phyloP scores from a whole-genome alignment of 2,329 filamentous ascomycete genomes.

The Juglanconis sp. region DNA sequence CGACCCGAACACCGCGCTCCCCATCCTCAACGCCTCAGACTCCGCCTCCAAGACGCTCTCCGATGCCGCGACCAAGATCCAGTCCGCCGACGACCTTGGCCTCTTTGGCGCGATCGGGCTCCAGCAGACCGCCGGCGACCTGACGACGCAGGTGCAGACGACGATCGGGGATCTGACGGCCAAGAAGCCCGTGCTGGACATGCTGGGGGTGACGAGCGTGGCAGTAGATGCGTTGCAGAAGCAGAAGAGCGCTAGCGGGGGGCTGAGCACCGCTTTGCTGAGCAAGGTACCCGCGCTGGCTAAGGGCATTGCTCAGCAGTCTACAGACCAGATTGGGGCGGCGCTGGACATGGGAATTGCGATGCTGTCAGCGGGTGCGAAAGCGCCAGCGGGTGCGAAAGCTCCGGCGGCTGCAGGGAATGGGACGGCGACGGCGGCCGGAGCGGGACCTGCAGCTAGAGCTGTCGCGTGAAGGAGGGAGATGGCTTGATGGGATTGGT shows the following conservation, averaged over 20 bases:
- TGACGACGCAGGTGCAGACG: conserved; percentile 10
- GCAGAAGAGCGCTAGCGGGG: conserved; percentile 1
- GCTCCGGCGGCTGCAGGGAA: neutral
- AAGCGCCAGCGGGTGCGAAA: neutral
- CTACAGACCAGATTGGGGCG: conserved; percentile 6
- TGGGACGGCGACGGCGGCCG: neutral
- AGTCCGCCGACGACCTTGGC: conserved; percentile 1
- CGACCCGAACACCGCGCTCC: conserved; percentile 5
- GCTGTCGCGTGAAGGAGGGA: too few relatives aligned
- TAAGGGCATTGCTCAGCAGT: conserved; percentile 8
- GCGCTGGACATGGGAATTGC: conserved; percentile 8
- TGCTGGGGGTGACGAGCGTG: conserved; percentile 7
- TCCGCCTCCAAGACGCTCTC: conserved; percentile 5
- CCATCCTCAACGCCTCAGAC: conserved; percentile 7
- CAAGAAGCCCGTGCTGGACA: conserved; percentile 10
- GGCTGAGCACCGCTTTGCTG: conserved; percentile 4
- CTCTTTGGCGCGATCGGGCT: conserved; percentile 25
- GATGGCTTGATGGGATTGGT: too few relatives aligned
- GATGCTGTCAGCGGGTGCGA: neutral
- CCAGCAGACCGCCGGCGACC: conserved; percentile 11
- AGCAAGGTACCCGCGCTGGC: conserved; percentile 13
- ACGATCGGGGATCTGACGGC: conserved; percentile 9
- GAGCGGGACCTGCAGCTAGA: too few relatives aligned
- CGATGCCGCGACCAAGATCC: conserved; percentile 7
- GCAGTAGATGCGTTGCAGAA: conserved; percentile 3